phyloP scores from a whole-genome alignment of 768 basidiomycete genomes.

The Gelatoporia subvermispora region DNA sequence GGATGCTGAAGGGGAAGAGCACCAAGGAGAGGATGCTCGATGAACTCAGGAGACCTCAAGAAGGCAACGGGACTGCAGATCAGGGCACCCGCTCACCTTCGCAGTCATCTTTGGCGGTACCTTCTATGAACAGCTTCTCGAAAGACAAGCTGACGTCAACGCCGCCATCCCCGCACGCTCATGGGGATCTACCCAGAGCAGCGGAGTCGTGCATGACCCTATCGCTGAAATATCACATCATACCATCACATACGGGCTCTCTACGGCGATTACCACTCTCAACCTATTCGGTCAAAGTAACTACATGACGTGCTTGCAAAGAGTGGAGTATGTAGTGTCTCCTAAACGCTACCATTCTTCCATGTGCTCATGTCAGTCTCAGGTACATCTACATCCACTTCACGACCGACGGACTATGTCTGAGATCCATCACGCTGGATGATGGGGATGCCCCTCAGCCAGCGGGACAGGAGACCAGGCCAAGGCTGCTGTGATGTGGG shows the following conservation, averaged over 20 bases:
- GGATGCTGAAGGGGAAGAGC: constrained; percentile 55
- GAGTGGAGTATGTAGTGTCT: constrained; percentile 50
- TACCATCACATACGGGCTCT: constrained; percentile 41
- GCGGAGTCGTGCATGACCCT: constrained; percentile 12
- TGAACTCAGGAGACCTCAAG: constrained; percentile 18
- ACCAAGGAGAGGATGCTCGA: constrained; percentile 30
- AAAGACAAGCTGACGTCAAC: constrained; percentile 16
- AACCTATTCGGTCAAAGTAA: constrained; percentile 37
- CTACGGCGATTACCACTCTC: constrained; percentile 42
- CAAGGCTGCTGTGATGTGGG: constrained; percentile 23
- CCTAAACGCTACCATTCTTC: constrained; percentile 2
- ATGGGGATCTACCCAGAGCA: constrained; percentile 23
- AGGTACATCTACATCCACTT: constrained; percentile 55
- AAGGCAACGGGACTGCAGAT: too few species aligned
- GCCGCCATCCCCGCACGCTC: constrained; percentile 22
- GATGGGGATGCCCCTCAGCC: constrained; percentile 20
- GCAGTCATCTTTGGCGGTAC: background rate
- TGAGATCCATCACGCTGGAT: constrained; percentile 28
- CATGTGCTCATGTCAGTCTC: constrained; percentile 11
- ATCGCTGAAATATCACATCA: constrained; percentile 29
- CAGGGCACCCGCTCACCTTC: background rate
- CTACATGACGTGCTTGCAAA: constrained; percentile 51
- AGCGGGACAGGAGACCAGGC: constrained; percentile 25
- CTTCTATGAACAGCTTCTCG: background rate
- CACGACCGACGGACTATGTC: constrained; percentile 43